These are phyloP conservation scores for Candida morakotiae DNA, from an alignment of 805 yeast genomes.

Conservation along the genomic window DNA sequence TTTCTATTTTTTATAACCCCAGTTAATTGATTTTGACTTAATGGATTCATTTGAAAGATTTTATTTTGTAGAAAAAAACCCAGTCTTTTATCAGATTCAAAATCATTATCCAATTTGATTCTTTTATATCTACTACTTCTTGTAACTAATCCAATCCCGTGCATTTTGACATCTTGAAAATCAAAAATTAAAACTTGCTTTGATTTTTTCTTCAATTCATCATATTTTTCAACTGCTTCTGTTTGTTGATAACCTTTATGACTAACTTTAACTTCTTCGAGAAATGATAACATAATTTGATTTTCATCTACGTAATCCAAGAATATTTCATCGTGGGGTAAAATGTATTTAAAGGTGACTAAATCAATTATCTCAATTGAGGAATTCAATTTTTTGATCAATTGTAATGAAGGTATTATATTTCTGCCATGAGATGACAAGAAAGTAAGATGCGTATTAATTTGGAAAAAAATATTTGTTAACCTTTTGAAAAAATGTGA, in stretches of 20 bases:
- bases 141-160: slow-evolving; percentile 37
- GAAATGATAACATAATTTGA: slow-evolving; percentile 45
- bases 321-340: slow-evolving; percentile 67
- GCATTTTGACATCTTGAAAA: slow-evolving; percentile 64
- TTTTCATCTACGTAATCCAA: slow-evolving; percentile 75
- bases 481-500: slow-evolving; percentile 13
- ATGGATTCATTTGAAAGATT: slow-evolving; percentile 47
- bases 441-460: slow-evolving; percentile 39
- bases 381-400: slow-evolving; percentile 27
- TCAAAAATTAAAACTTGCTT: slow-evolving; percentile 56
- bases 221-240: slow-evolving; percentile 31
- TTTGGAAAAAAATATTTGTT: slow-evolving; percentile 17
- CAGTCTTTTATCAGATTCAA: slow-evolving; percentile 8
- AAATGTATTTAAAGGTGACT: slow-evolving; percentile 55
- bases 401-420: slow-evolving; percentile 27
- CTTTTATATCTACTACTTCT: slow-evolving; percentile 15
- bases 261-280: slow-evolving; percentile 39
- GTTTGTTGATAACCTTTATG: slow-evolving; percentile 33
- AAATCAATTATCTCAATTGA: slow-evolving; percentile 48
- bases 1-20: slow-evolving; percentile 57
- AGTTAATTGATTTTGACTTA: slow-evolving; percentile 54
- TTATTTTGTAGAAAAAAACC: slow-evolving; percentile 29
- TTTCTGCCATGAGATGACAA: slow-evolving; percentile 32
- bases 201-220: slow-evolving; percentile 45
- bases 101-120: slow-evolving; percentile 6